Base-by-base conservation (phyloP, 2,329 filamentous ascomycete species). In the Nigrograna mackinnonii region DNA sequence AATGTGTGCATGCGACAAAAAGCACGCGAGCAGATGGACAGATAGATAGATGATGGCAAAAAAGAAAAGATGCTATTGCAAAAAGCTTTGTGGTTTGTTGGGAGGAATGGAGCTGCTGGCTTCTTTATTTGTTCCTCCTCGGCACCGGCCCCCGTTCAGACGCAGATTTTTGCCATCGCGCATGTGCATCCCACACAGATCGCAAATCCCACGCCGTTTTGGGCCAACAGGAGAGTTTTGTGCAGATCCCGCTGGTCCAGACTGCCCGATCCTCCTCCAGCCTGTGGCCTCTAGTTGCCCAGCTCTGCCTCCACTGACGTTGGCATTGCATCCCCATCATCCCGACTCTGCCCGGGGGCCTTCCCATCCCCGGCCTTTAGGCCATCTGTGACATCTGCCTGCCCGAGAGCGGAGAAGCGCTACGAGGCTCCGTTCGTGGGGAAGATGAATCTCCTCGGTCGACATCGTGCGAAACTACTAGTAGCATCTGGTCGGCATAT, bases 21-120 rank as follows among this genome's bases (percentile, higher is more conserved):
- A 20, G 22, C 31, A 17, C n/a, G 31, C 35, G 28, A 19, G 35
- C 35, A n/a, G n/a, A n/a, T n/a, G n/a, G 35, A 37, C 20, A n/a
- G 13, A 16, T 37, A 20, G 22, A 37, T 37, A 37, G 14, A 26
- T 31, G 5, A 32, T 31, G 37, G 37, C 14, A 32, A 20, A 26
- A 18, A 12, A 19, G 13, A 30, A 20, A 28, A 14, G 17, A 6
- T 7, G 31, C 7, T 9, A 11, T 7, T 9, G 18, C 11, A 11
- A 11, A 33, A 11, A 16, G 9, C 9, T 9, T n/a, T n/a, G n/a
- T 9, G 11, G 16, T 17, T 33, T 33, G 31, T 33, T 33, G 31
- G 31, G 31, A 17, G 18, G 9, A 33, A 11, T n/a, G n/a, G n/a
- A n/a, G n/a, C n/a, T 11, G 31, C 16, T 9, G 9, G 31, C 31